These are phyloP conservation scores for Thymus quinquecostatus DNA, from an alignment of 257 asterid species.

Conservation along the genomic window DNA sequence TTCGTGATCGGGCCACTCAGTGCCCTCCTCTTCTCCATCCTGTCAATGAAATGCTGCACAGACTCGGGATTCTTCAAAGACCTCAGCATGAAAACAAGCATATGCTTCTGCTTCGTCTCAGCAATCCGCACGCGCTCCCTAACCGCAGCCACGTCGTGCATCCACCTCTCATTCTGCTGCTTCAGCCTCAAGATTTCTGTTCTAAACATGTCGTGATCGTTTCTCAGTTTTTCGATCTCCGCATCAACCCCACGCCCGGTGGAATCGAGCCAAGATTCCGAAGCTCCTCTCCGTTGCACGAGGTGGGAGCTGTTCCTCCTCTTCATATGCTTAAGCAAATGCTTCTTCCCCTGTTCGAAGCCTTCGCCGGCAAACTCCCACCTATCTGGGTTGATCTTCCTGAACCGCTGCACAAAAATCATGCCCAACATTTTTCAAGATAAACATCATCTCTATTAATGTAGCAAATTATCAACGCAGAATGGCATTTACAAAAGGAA, in stretches of 20 bases:
- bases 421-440: not conserved
- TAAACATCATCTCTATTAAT: not conserved
- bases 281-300: conserved; percentile 3
- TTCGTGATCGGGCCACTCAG: conserved; percentile 30
- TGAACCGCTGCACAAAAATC: conserved; percentile 55
- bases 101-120: conserved; percentile 54
- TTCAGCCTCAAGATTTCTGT: conserved; percentile 56
- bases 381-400: conserved; percentile 81
- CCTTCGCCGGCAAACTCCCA: conserved; percentile 89
- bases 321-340: conserved; percentile 73
- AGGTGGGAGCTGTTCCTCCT: conserved; percentile 58
- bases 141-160: conserved; percentile 39
- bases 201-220: conserved; percentile 44
- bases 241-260: conserved; percentile 34
- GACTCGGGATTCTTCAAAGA: conserved; percentile 53
- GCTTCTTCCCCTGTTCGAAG: conserved; percentile 76
- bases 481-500: too few species aligned
- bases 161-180: conserved; percentile 60
- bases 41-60: conserved; percentile 41
- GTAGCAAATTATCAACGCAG: not conserved
- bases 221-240: conserved; percentile 56
- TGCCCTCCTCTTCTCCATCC: conserved; percentile 36
- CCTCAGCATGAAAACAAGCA: conserved; percentile 52
- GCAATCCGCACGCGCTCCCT: conserved; percentile 53
- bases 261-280: conserved; percentile 37